These are phyloP conservation scores for Rhododendron ovatum DNA, from an alignment of 148 eudicot species.

Conservation along the genomic window DNA sequence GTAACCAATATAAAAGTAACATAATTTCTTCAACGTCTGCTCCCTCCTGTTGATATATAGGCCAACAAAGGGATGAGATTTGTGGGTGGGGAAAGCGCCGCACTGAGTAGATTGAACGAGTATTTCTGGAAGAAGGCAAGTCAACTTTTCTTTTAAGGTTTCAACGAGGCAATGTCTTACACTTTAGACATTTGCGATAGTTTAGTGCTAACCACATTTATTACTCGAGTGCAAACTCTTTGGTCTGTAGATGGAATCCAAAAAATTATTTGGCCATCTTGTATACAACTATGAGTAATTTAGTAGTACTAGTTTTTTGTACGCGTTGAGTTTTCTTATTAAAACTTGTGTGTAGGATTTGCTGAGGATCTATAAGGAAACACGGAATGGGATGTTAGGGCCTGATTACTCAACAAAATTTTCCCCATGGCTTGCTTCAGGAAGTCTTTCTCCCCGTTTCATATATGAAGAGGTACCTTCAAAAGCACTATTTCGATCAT, in stretches of 20 bases:
- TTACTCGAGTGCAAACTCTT: background rate
- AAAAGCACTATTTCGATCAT: background rate
- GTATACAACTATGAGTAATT: background rate
- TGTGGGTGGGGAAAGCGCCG: constrained; percentile 85
- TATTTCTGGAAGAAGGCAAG: constrained; percentile 93
- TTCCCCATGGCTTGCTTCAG: constrained; percentile 94
- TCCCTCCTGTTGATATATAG: constrained; percentile 31
- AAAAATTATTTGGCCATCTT: background rate
- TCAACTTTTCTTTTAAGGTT: background rate
- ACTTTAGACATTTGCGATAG: too few relatives aligned
- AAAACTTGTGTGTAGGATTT: constrained; percentile 48
- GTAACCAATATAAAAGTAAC: background rate
- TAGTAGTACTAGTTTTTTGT: background rate
- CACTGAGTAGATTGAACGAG: constrained; percentile 70
- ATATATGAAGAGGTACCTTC: constrained; percentile 75
- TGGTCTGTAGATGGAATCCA: background rate
- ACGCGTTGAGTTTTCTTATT: background rate
- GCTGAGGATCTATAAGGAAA: constrained; percentile 58
- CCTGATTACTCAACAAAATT: constrained; percentile 95
- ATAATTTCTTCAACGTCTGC: background rate
- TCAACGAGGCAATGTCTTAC: background rate
- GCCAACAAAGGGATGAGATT: constrained; percentile 62
- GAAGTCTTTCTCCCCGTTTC: constrained; percentile 83
- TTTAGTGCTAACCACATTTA: background rate
- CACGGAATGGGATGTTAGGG: constrained; percentile 92